Percentiles rank a stretch among this genome's conserved stretches.
Conservation (phyloP, 2,329 filamentous ascomycete genomes). For the Gliomastix tumulicola region DNA sequence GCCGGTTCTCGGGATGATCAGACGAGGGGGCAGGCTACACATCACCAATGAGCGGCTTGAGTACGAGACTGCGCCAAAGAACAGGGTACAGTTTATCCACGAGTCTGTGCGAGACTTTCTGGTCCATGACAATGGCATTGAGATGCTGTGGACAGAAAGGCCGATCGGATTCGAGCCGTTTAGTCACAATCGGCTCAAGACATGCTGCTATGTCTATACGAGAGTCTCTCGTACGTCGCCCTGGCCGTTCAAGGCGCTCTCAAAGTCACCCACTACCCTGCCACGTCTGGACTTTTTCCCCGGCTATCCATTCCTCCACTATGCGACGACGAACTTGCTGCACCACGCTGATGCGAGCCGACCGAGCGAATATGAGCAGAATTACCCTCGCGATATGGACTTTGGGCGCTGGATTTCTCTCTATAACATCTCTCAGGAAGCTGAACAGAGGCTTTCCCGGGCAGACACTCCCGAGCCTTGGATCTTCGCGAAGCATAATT, state of each 20-base stretch:
- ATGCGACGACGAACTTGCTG: conserved; percentile 11
- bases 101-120: conserved; percentile 43
- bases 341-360: conserved; percentile 1
- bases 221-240: neutral
- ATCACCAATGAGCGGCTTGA: too few species aligned
- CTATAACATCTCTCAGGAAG: conserved; percentile 14
- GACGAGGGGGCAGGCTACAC: too few species aligned
- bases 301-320: conserved; percentile 36
- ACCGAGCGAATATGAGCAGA: conserved; percentile 8
- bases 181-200: conserved; percentile 34
- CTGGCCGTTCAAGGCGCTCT: neutral
- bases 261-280: conserved; percentile 12
- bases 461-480: too few species aligned
- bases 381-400: conserved; percentile 20
- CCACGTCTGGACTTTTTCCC: neutral
- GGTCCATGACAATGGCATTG: conserved; percentile 22
- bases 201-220: conserved; percentile 30
- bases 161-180: conserved; percentile 12
- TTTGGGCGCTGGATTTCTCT: conserved; percentile 18
- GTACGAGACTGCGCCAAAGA: too few species aligned
- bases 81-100: conserved; percentile 47
- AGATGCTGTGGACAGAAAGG: conserved; percentile 20
- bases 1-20: too few species aligned
- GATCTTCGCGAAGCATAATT: too few species aligned
- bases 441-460: too few species aligned